Base-by-base conservation (phyloP, 2,329 filamentous ascomycete species). In the Metarhizium humberi region DNA sequence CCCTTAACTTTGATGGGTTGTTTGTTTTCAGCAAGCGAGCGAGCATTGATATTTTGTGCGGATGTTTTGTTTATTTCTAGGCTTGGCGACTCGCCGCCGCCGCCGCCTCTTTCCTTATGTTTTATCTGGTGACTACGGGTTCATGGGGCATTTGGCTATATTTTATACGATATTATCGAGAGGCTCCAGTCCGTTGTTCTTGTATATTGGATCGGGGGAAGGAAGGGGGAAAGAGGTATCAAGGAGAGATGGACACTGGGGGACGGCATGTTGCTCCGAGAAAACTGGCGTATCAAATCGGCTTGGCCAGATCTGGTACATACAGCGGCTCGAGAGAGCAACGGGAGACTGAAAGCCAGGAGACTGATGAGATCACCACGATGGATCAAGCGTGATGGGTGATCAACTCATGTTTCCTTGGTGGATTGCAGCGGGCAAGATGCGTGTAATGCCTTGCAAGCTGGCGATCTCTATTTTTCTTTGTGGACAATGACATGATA, bases 1-100 rank as follows among this genome's bases (percentile, higher is more conserved):
- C 43, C 25, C 14, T 46, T 46, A 29, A 46, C 43, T 29, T 46
- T 46, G 4, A 6, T 8, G 18, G 18, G 6, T 46, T 25, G 20
- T 20, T 25, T 46, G n/a, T 46, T 46, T n/a, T 25, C 10, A 52
- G 54, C 54, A 10, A 55, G 53, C 42, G 54, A 56, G 59, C 56
- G 46, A 57, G 56, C 56, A 50, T 48, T 50, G 51, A 32, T 32
- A 48, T 51, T 47, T 38, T 40, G 14, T 49, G 29, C 43, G 16
- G 42, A 45, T 51, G 53, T 40, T 32, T 51, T 46, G 53, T 10
- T 10, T n/a, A 6, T 46, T 29, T 46, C 13, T 25, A n/a, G n/a
- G n/a, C 43, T 53, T 45, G 38, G 11, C 20, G 40, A 18, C 46
- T 52, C 25, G 14, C 36, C n/a, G 18, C 34, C 20, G 20, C 25